Evolutionary conservation across 768 basidiomycete genomes (phyloP), one percentile per base, ranked within the genome.

Genomic region (Trametes meyenii): DNA sequence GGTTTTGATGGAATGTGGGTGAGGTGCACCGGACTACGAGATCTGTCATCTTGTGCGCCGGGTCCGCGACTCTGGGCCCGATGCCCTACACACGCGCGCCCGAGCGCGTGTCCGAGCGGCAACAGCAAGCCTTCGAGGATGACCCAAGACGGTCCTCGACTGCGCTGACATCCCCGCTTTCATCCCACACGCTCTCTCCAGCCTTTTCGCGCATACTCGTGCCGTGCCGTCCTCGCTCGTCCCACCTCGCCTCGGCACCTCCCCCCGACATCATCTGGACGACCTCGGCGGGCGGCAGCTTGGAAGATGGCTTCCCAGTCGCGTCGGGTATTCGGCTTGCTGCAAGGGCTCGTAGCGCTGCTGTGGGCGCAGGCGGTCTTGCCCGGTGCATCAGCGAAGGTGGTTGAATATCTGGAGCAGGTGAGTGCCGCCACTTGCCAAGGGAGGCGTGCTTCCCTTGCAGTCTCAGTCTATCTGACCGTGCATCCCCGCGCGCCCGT

Each of bases 401-500:
- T 59, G 5, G 57, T 60, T 3, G 40, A 54, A 3, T 58, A 51
- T 21, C 43, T 60, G 45, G 21, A 53, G 42, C 62, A 58, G 61
- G 61, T 58, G 38, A 50, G 44, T 50, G 64, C 62, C 60, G 5
- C 4, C 14, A 14, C 38, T 5, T 17, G 29, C 26, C 42, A 8
- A 23, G 44, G 21, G 48, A 35, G 54, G 38, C 39, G 44, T 3
- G 33, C 26, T 10, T 26, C 2, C 23, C 24, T 3, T 13, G 17
- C 33, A 29, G 26, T 24, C 44, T 21, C 5, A 8, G 44, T 2
- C 35, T 19, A 6, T 19, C n/a, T 44, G 40, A 50, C 29, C 59
- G 55, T 21, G 11, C 19, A 19, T 12, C 38, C 16, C 46, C 24
- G 36, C 7, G 8, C 29, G 12, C n/a, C 14, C 36, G 21, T 23